Percentiles rank a stretch among this genome's conserved stretches.
phyloP scores from a whole-genome alignment of 768 basidiomycete species.

The Phylloporus arenicola region DNA sequence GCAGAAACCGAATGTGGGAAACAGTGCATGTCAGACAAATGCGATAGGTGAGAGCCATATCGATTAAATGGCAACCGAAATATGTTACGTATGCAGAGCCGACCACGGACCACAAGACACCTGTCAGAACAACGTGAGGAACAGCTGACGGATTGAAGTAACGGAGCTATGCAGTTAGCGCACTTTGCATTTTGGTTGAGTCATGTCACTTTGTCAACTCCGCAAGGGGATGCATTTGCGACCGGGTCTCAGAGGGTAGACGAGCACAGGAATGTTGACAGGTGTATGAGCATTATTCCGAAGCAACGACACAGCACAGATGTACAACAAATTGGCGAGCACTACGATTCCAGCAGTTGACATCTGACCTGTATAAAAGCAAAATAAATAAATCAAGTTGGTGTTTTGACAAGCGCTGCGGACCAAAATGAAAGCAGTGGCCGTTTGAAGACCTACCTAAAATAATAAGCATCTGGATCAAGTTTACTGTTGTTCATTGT shows the following conservation, averaged over 20 bases:
- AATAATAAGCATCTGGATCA: conserved; percentile 13
- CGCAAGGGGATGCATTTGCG: conserved; percentile 22
- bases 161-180: conserved; percentile 29
- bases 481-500: conserved; percentile 23
- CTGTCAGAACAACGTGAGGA: conserved; percentile 29
- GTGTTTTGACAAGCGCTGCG: conserved; percentile 16
- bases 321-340: conserved; percentile 25
- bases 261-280: conserved; percentile 17
- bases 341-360: conserved; percentile 22
- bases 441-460: conserved; percentile 24
- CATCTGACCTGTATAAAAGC: conserved; percentile 14
- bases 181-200: conserved; percentile 29
- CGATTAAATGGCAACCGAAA: conserved; percentile 35
- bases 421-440: conserved; percentile 15
- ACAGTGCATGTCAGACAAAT: conserved; percentile 28
- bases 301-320: conserved; percentile 16
- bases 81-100: conserved; percentile 31
- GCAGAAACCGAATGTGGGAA: conserved; percentile 31
- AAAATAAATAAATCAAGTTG: conserved; percentile 9
- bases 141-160: conserved; percentile 22
- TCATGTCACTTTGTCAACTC: conserved; percentile 26
- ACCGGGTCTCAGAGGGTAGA: conserved; percentile 25
- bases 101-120: conserved; percentile 30
- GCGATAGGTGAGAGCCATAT: conserved; percentile 32
- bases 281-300: conserved; percentile 21